Conservation (phyloP, 768 basidiomycete species). For the Auricularia heimuer region DNA sequence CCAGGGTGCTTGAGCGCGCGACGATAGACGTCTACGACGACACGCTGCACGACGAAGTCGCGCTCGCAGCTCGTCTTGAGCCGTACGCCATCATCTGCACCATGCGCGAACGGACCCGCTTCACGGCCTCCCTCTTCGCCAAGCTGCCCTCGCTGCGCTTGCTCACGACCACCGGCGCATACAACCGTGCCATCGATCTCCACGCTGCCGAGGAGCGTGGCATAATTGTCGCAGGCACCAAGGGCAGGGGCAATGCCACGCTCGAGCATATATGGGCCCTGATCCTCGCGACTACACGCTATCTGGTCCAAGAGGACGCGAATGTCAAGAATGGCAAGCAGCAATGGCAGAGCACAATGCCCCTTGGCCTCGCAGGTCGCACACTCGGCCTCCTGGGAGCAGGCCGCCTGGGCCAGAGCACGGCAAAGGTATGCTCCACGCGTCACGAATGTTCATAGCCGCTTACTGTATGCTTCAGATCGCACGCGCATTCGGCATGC, state of each 20-base stretch:
- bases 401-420: slow-evolving; percentile 44
- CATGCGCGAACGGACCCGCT: slow-evolving; percentile 59
- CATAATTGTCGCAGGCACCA: slow-evolving; percentile 45
- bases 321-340: slow-evolving; percentile 36
- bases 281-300: slow-evolving; percentile 41
- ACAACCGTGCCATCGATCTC: slow-evolving; percentile 43
- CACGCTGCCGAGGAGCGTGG: slow-evolving; percentile 36
- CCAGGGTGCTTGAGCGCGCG: slow-evolving; percentile 28
- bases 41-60: slow-evolving; percentile 41
- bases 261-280: slow-evolving; percentile 60
- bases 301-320: slow-evolving; percentile 39
- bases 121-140: slow-evolving; percentile 38
- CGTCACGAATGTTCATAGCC: not conserved
- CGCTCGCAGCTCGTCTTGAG: slow-evolving; percentile 37
- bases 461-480: slow-evolving; percentile 26
- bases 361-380: slow-evolving; percentile 41
- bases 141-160: slow-evolving; percentile 50
- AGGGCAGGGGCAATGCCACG: slow-evolving; percentile 35
- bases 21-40: slow-evolving; percentile 40
- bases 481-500: slow-evolving; percentile 50
- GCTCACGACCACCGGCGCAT: slow-evolving; percentile 41
- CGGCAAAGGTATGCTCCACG: slow-evolving; percentile 33
- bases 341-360: slow-evolving; percentile 46
- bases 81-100: slow-evolving; percentile 50
- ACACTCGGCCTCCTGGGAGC: slow-evolving; percentile 54